A percentile compares a stretch with the other conserved stretches of the same genome.
Evolutionary conservation across 139 green algal species (phyloP).

Genomic region (Astrephomene gubernaculifera): DNA sequence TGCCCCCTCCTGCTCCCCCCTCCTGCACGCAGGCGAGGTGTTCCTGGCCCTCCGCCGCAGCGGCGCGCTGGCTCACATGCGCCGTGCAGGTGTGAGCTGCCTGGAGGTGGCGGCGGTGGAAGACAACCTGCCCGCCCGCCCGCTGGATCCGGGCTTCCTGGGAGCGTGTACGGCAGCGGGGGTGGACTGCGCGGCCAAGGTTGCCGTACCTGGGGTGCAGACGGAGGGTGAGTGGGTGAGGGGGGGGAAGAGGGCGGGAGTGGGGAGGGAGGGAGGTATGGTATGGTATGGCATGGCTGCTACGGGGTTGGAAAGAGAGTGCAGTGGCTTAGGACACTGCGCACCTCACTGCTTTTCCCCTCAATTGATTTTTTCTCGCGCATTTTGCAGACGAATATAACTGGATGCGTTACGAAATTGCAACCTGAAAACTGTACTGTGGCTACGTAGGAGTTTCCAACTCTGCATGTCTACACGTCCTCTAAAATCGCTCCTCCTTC

Average conservation of each 20-base stretch:
- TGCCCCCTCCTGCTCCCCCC: not conserved
- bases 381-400: no score
- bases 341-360: no score
- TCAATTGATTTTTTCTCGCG: no score
- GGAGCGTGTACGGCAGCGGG: conserved; percentile 17
- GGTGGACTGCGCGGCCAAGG: conserved; percentile 31
- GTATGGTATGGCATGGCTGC: not conserved
- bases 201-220: conserved; percentile 38
- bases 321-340: no score
- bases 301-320: no score
- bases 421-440: no score
- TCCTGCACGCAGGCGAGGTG: conserved; percentile 44
- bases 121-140: conserved; percentile 51
- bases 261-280: not conserved
- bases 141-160: conserved; percentile 55
- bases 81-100: conserved; percentile 7
- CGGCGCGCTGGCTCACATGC: conserved; percentile 47
- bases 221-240: not conserved
- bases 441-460: no score
- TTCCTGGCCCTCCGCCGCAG: conserved; percentile 32
- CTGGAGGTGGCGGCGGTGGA: conserved; percentile 52
- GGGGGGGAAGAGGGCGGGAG: not conserved
- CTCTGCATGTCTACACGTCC: no score
- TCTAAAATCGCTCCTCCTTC: no score
- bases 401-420: no score